Evolutionary conservation across 2,329 filamentous ascomycete species (phyloP).

Genomic region (Trichoderma sp.): DNA sequence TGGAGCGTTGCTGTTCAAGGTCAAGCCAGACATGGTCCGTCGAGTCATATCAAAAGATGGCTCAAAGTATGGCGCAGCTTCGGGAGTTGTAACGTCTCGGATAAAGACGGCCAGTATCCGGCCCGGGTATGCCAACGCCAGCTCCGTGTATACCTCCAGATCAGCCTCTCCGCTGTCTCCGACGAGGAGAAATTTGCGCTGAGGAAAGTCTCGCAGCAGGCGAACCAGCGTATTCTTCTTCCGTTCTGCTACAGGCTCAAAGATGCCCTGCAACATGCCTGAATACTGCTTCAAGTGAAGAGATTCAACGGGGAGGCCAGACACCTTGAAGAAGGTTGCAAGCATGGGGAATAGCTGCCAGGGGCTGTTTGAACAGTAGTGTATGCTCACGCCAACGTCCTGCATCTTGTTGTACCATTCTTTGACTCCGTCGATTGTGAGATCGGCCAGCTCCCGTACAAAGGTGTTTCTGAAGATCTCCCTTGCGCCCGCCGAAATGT

Average conservation of each 20-base stretch:
- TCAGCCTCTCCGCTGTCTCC: constrained; percentile 97
- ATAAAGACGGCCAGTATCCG: constrained; percentile 89
- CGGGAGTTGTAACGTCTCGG: constrained; percentile 86
- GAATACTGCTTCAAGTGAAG: constrained; percentile 96
- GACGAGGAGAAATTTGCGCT: constrained; percentile 85
- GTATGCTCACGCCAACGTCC: constrained; percentile 80
- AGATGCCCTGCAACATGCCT: constrained; percentile 96
- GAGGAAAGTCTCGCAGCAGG: constrained; percentile 86
- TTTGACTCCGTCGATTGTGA: constrained; percentile 82
- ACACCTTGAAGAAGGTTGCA: constrained; percentile 79
- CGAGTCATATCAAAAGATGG: constrained; percentile 47
- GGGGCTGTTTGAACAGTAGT: constrained; percentile 99
- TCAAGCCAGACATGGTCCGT: constrained; percentile 36
- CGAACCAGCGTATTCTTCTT: constrained; percentile 88
- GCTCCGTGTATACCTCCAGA: constrained; percentile 93
- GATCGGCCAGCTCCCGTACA: constrained; percentile 77
- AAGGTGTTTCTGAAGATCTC: constrained; percentile 98
- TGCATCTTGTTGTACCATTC: constrained; percentile 86
- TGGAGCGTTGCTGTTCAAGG: constrained; percentile 32
- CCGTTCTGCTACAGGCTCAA: constrained; percentile 93
- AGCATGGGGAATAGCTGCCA: constrained; percentile 96
- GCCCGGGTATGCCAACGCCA: constrained; percentile 82
- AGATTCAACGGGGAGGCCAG: constrained; percentile 81
- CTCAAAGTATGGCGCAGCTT: constrained; percentile 76
- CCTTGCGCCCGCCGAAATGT: constrained; percentile 81